Conservation (phyloP, 495 filamentous ascomycete species). For the Aspergillus cristatus region DNA sequence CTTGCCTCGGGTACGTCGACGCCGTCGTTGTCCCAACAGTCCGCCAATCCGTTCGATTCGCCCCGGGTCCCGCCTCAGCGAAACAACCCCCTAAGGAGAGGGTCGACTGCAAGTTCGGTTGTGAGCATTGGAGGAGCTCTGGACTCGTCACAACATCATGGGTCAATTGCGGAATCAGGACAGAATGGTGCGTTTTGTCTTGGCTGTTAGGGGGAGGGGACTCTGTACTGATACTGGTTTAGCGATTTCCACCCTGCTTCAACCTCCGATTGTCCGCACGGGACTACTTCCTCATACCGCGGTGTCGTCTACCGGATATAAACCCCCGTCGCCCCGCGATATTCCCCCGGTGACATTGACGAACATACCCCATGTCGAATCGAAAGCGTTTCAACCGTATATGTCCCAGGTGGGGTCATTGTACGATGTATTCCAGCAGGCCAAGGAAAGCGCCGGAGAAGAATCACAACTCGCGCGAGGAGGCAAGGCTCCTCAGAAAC, state of each 20-base stretch:
- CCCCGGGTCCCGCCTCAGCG: slow-evolving; percentile 33
- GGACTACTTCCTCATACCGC: slow-evolving; percentile 69
- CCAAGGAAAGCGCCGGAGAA: slow-evolving; percentile 57
- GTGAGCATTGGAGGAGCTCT: slow-evolving; percentile 68
- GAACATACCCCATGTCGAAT: slow-evolving; percentile 76
- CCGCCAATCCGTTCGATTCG: slow-evolving; percentile 41
- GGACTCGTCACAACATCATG: slow-evolving; percentile 52
- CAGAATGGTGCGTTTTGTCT: slow-evolving; percentile 57
- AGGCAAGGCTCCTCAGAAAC: slow-evolving; percentile 21
- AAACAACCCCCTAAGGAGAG: slow-evolving; percentile 53
- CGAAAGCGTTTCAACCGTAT: slow-evolving; percentile 72
- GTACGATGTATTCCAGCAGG: slow-evolving; percentile 73
- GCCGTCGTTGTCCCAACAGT: slow-evolving; percentile 49
- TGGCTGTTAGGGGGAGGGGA: not conserved
- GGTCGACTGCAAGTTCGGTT: slow-evolving; percentile 81
- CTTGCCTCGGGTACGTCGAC: slow-evolving; percentile 42
- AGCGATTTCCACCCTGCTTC: slow-evolving; percentile 90
- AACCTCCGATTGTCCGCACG: slow-evolving; percentile 82
- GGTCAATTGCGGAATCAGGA: slow-evolving; percentile 61
- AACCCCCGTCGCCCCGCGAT: slow-evolving; percentile 78
- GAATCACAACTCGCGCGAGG: slow-evolving; percentile 27
- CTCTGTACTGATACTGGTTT: slow-evolving; percentile 4
- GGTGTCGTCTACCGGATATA: slow-evolving; percentile 58
- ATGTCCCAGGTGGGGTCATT: slow-evolving; percentile 70
- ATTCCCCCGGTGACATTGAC: slow-evolving; percentile 92